A percentile compares a stretch with the other conserved stretches of the same genome.
Evolutionary conservation across 345 rosid species (phyloP).

Genomic region (thale cress (Arabidopsis thaliana)): TAIR10.1 NC_003071.7:2256501-2257000

Average conservation of each 20-base stretch:
- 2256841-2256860: conserved; percentile 39
- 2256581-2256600: neutral
- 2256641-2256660: neutral
- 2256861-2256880: conserved; percentile 43
- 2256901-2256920: conserved; percentile 57
- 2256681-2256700: too few relatives aligned
- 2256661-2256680: neutral
- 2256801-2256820: conserved; percentile 50
- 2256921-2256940: conserved; percentile 60
- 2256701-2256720: neutral
- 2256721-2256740: neutral
- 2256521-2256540: too few relatives aligned
- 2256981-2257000: conserved; percentile 62
- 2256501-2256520: too few relatives aligned
- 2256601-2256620: neutral
- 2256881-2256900: conserved; percentile 55
- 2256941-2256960: conserved; percentile 68
- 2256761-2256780: conserved; percentile 54
- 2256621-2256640: neutral
- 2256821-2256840: conserved; percentile 54
- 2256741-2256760: conserved; percentile 30
- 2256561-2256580: too few relatives aligned
- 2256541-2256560: too few relatives aligned
- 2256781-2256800: conserved; percentile 42
- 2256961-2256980: conserved; percentile 64